phyloP scores from a whole-genome alignment of 345 rosid species.

The Adansonia digitata region DNA sequence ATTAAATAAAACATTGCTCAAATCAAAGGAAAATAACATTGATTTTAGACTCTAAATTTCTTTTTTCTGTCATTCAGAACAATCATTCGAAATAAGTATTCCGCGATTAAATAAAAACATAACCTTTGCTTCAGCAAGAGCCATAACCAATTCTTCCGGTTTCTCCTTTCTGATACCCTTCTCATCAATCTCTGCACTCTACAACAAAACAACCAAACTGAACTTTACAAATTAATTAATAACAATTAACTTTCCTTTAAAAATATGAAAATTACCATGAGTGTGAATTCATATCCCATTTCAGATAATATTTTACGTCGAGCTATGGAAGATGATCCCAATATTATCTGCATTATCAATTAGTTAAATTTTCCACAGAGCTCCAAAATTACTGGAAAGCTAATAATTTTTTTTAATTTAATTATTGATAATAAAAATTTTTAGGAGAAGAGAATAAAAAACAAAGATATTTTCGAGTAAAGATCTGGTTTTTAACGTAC shows the following conservation, averaged over 20 bases:
- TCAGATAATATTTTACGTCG: constrained; percentile 64
- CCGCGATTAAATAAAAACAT: neutral
- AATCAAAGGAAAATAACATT: neutral
- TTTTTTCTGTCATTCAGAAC: neutral
- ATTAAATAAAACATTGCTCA: neutral
- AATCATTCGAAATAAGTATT: neutral
- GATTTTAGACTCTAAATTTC: neutral
- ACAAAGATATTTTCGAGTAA: neutral
- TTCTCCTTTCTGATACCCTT: constrained; percentile 54
- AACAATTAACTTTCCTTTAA: neutral
- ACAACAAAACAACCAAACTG: neutral
- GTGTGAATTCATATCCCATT: constrained; percentile 84
- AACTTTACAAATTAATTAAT: neutral
- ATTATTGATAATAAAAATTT: neutral
- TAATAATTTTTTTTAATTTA: neutral
- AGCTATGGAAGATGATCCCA: constrained; percentile 80
- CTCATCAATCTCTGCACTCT: constrained; percentile 97
- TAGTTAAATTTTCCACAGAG: neutral
- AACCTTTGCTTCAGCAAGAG: constrained; percentile 95
- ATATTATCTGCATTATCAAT: constrained; percentile 52
- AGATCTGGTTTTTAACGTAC: constrained; percentile 13
- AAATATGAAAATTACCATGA: constrained; percentile 39
- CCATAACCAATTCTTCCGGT: constrained; percentile 81
- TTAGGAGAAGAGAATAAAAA: neutral
- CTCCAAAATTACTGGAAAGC: constrained; percentile 1